Evolutionary conservation across 805 yeast species (phyloP), one percentile per base, ranked within the genome.

Genomic region (Candida krabiensis): DNA sequence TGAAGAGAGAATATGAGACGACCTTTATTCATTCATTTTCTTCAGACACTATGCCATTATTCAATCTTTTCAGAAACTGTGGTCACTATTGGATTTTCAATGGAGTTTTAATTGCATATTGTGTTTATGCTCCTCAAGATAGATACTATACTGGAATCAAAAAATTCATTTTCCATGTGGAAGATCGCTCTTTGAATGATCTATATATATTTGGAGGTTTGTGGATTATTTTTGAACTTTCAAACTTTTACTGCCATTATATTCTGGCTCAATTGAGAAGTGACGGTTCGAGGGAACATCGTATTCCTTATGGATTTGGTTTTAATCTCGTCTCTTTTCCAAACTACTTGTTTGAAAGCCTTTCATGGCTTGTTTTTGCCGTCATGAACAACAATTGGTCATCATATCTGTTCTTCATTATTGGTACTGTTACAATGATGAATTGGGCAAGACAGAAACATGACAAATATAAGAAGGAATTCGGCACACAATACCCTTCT

Each of bases 31-130:
- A 93, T 66, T 72, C 75, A 44, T 93, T 93, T 59, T 86, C 96
- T 16, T 70, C 80, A 41, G 80, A 87, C 18, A 93, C 99, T 11
- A 93, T 93, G 99, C 99, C 99, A 4, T 54, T 85, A 29, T 75
- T 79, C 60, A 86, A 88, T 63, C 65, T 93, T 42, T 86, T 91
- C 73, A 88, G 90, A 66, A 93, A 93, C 68, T 82, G 89, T 27
- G 70, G 76, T 49, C 97, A 93, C 62, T 93, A 93, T 66, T 91
- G 97, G 97, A 61, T 86, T n/a, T 68, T 91, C 49, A 83, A 89
- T 38, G 97, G 98, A 7, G 19, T 64, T 15, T 58, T 76, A 9
- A 60, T 71, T 60, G 63, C 61, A 1, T 46, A 37, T 25, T 40
- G 56, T 16, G 36, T 61, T 4, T 64, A 59, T 44, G 57, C 64